Evolutionary conservation across 1,284 basidiomycete genomes (phyloP), one percentile per base, ranked within the genome.

Genomic region (Leccinum subspadiceum): DNA sequence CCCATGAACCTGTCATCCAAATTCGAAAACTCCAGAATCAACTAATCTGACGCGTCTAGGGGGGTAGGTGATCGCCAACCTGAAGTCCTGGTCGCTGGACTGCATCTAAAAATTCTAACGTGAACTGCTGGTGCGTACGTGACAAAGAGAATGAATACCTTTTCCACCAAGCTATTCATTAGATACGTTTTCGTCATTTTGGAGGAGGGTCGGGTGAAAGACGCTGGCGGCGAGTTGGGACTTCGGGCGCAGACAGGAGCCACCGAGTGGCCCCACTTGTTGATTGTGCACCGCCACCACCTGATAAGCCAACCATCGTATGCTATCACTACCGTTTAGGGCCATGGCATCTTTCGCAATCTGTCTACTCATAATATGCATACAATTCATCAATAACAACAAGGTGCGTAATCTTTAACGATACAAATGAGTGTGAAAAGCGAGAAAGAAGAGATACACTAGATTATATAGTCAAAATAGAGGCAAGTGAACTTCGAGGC

Each of bases 51-150:
- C 74, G 70, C 73, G 70, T 73, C 61, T 51, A 60, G 17, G 51
- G 22, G 22, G 5, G 22, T 37, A 20, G 8, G 20, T 17, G 61
- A 65, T 61, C 51, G 68, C 79, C 62, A 67, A 89, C 89, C 90
- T 80, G 73, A 91, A 90, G 76, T 91, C 90, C 78, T 91, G 89
- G 83, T 92, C 90, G 63, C 83, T 84, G 64, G 88, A 91, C 77
- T 88, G 85, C 88, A 92, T 92, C 89, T 93, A 65, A 61, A 60
- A 31, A 58, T 54, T 48, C 62, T 62, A 49, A 56, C n/a, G 48
- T 73, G 26, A 68, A 58, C 8, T 13, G 17, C 37, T 9, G 20
- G 39, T 44, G 53, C 12, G 5, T 20, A 20, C 13, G 12, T 29
- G 10, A 60, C 31, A 31, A 49, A 17, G 10, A 48, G 1, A 5